Base-by-base conservation (phyloP, 768 basidiomycete species). In the Macrolepiota albuminosa region DNA sequence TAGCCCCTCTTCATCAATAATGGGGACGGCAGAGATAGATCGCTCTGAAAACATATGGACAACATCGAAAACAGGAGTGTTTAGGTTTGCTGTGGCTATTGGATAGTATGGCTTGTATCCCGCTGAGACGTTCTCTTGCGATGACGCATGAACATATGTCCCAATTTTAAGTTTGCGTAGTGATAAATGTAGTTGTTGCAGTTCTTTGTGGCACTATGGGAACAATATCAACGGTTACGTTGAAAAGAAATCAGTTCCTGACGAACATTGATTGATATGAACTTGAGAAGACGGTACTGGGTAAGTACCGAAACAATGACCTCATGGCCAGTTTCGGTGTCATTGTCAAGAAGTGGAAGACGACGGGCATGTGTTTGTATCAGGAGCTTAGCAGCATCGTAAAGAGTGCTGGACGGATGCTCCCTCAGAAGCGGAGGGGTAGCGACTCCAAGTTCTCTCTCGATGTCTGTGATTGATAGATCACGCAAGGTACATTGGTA, bases 31-130 rank as follows among this genome's bases (percentile, higher is more conserved):
- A 9, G 93, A 95, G 65, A 99, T 97, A 31, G 95, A 89, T 46
- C 89, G 84, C 72, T 95, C 91, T 0, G 93, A 96, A 72, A 98
- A 98, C 89, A 96, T 94, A 69, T 99, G 97, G 2, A 98, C 97
- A 61, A 98, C 94, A 68, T 98, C 95, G 67, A 97, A 98, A 2
- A 99, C 97, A 33, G 91, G 89, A 0, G 96, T 97, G 58, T 86
- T 78, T 68, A 96, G 78, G 36, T 87, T 95, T 11, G 96, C 96
- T 0, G 95, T 97, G 6, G 92, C 90, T 58, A 98, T 87, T 2
- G 97, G 97, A 71, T 89, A 83, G 73, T 87, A 98, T 1, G 89
- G 91, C 59, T 89, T 88, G 45, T 82, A 76, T 53, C 78, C 79
- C 54, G 82, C 79, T 6, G 82, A 75, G 8, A 72, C 70, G 43